Base-by-base conservation (phyloP, 78 protist genomes). In the Monosiga brevicollis region DNA sequence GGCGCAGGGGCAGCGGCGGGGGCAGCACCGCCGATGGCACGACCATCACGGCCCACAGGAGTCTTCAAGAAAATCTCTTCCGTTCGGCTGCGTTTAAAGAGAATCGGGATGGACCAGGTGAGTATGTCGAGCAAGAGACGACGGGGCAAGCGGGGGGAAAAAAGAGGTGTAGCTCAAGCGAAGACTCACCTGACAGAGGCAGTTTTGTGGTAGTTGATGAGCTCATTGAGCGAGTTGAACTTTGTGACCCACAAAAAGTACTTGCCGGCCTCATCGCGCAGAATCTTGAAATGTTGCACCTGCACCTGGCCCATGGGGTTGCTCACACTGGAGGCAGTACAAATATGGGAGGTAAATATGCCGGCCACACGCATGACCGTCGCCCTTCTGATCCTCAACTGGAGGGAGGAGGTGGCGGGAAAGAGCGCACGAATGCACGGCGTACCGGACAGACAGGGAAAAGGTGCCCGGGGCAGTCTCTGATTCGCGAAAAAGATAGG, bases 201-300 rank as follows among this genome's bases (percentile, higher is more conserved):
- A 1, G 2, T 36, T 49, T 75, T 75, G 49, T 39, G 49, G 79
- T 75, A 35, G 39, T 75, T 36, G 79, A 75, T 36, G 49, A 75
- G 79, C 49, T 20, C 79, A 49, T 75, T 75, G 79, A 75, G 79
- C 22, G 49, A 39, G 49, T 1, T 1, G 37, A 75, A 75, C 49
- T 75, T 75, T 6, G 11, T 73, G 20, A 24, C 78, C 79, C 79
- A 75, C 35, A 75, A 22, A 39, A 39, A 75, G 49, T 75, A 75
- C 39, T 35, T 20, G 79, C 79, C 39, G 3, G 0, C 3, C 36
- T 75, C 79, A 36, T 75, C 79, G 2, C 79, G 79, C 54, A 75
- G 24, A 39, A 75, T 75, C 79, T 39, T 75, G 24, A 75, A 75
- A 32, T 75, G 79, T 32, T 75, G 79, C 32, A 75, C 49, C 34